Evolutionary conservation across 306 rosid genomes (phyloP).

Genomic region (Cicer pinnatifidum): DNA sequence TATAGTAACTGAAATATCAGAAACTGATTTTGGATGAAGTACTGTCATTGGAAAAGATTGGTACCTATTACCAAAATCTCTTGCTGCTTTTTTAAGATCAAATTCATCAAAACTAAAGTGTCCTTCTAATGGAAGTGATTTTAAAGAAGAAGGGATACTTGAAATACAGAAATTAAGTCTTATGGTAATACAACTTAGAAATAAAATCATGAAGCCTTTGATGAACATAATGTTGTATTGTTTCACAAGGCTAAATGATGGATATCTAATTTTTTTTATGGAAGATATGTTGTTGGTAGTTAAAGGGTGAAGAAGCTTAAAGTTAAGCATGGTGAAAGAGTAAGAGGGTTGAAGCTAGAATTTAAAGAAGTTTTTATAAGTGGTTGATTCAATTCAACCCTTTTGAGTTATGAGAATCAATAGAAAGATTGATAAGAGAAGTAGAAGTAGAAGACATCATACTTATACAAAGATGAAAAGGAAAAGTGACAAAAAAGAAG

Average conservation of each 20-base stretch:
- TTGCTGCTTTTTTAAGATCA: constrained; percentile 68
- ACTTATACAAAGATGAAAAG: constrained; percentile 68
- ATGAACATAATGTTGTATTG: constrained; percentile 55
- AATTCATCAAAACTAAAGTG: constrained; percentile 68
- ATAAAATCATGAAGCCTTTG: constrained; percentile 60
- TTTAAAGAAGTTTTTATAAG: constrained; percentile 60
- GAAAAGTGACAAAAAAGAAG: constrained; percentile 66
- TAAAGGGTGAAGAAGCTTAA: constrained; percentile 56
- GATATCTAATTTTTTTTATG: constrained; percentile 51
- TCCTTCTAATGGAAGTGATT: constrained; percentile 72
- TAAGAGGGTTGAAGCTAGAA: constrained; percentile 52
- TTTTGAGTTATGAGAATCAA: constrained; percentile 67
- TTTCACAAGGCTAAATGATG: constrained; percentile 50
- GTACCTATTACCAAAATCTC: constrained; percentile 87
- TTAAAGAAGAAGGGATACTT: constrained; percentile 57
- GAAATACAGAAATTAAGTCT: constrained; percentile 61
- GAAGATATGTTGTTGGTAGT: constrained; percentile 45
- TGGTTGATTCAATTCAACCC: constrained; percentile 62
- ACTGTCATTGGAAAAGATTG: constrained; percentile 73
- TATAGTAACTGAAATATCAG: constrained; percentile 74
- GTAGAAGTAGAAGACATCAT: constrained; percentile 63
- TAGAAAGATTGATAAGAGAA: constrained; percentile 66
- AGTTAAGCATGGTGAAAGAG: constrained; percentile 52
- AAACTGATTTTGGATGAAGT: constrained; percentile 75
- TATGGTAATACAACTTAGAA: constrained; percentile 61